Conservation (phyloP, 2,329 filamentous ascomycete genomes). For the Gnomoniopsis smithogilvyi region DNA sequence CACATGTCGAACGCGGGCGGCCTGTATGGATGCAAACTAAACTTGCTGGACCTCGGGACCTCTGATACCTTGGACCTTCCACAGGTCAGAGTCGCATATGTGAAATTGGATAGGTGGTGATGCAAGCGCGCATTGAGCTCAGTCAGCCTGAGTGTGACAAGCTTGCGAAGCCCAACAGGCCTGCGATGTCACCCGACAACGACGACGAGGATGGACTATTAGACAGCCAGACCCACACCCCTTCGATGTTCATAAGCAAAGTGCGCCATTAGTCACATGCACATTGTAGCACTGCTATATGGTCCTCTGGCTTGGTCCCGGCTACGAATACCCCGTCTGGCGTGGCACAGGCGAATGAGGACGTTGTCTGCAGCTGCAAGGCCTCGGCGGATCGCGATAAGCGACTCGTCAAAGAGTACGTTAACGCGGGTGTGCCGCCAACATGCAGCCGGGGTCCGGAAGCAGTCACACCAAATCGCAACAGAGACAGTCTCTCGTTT, state of each 20-base stretch:
- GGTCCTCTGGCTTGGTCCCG: not conserved
- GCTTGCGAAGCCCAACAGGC: not conserved
- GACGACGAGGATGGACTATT: not conserved
- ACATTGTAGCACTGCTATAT: not conserved
- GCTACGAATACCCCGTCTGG: not conserved
- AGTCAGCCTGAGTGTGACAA: not conserved
- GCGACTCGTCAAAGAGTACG: conserved; percentile 12
- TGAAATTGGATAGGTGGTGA: not conserved
- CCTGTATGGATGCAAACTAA: no score
- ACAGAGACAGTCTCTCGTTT: conserved; percentile 7
- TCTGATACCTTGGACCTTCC: not conserved
- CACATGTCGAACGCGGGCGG: no score
- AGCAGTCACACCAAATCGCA: conserved; percentile 10
- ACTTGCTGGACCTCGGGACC: no score
- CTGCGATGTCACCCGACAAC: not conserved
- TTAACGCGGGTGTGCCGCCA: conserved; percentile 17
- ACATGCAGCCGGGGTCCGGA: conserved; percentile 16
- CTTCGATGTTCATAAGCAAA: conserved; percentile 4
- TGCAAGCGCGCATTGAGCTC: not conserved
- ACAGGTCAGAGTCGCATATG: not conserved
- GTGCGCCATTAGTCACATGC: conserved; percentile 1
- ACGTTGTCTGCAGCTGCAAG: conserved; percentile 3
- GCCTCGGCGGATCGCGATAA: conserved; percentile 18
- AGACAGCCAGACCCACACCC: not conserved
- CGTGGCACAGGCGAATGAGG: conserved; percentile 1